Conservation (phyloP, 2,329 filamentous ascomycete genomes). For the Chalara sp. region DNA sequence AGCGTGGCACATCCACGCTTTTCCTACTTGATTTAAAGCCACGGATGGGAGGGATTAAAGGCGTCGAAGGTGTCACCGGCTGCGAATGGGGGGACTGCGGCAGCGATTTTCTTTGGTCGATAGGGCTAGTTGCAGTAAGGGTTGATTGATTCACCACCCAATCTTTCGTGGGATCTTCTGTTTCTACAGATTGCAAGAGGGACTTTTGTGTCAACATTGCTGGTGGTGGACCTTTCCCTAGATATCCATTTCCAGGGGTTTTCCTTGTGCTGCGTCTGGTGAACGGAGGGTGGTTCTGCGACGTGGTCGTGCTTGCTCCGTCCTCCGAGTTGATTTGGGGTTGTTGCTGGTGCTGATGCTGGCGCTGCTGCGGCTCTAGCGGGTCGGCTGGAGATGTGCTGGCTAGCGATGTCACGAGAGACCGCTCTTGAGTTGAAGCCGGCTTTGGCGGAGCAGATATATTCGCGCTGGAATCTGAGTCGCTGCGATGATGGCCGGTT, state of each 20-base stretch:
- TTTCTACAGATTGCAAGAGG: not conserved
- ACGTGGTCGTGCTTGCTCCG: not conserved
- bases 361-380: too few species aligned
- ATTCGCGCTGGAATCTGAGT: too few species aligned
- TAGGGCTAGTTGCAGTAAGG: constrained; percentile 3
- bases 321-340: too few species aligned
- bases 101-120: constrained; percentile 3
- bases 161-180: constrained; percentile 17
- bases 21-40: constrained; percentile 20
- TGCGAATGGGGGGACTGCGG: constrained; percentile 1
- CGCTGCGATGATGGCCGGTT: too few species aligned
- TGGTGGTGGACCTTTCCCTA: constrained; percentile 15
- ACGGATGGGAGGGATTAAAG: constrained; percentile 22
- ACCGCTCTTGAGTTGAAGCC: too few species aligned
- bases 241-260: constrained; percentile 8
- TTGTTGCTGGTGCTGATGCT: too few species aligned
- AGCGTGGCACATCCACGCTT: constrained; percentile 18
- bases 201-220: constrained; percentile 21
- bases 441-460: too few species aligned
- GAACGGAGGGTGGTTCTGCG: not conserved
- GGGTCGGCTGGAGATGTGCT: too few species aligned
- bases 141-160: constrained; percentile 23
- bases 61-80: constrained; percentile 10
- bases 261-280: constrained; percentile 3
- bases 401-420: too few species aligned